Conservation (phyloP, 148 eudicot species). For the Dianthus caryophyllus region DNA sequence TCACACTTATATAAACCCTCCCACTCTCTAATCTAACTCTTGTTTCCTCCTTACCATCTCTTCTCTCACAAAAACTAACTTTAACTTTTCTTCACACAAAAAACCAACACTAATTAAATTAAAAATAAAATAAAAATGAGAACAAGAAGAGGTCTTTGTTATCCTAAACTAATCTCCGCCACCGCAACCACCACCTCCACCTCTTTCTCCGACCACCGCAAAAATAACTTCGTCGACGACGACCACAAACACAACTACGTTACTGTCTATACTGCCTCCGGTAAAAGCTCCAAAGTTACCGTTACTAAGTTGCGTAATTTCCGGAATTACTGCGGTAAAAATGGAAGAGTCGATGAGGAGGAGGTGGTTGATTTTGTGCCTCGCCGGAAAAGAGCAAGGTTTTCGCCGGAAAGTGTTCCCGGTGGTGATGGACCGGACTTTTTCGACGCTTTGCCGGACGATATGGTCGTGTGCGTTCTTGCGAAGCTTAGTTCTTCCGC, state of each 20-base stretch:
- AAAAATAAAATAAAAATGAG: slow-evolving; percentile 40
- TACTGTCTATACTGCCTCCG: too few relatives aligned
- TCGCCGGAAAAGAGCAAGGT: slow-evolving; percentile 1
- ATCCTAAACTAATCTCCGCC: slow-evolving; percentile 18
- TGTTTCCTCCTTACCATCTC: too few relatives aligned
- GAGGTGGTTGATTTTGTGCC: too few relatives aligned
- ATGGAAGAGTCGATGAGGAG: too few relatives aligned
- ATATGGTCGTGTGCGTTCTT: slow-evolving; percentile 43
- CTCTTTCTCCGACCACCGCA: neutral
- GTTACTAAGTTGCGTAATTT: neutral
- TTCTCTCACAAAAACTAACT: too few relatives aligned
- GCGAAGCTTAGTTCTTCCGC: slow-evolving; percentile 42
- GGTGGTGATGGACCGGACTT: too few relatives aligned
- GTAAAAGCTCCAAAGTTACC: neutral
- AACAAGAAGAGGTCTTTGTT: slow-evolving; percentile 50
- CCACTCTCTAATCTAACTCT: too few relatives aligned
- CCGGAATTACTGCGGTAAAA: neutral
- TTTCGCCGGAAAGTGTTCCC: neutral
- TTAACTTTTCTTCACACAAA: too few relatives aligned
- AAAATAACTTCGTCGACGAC: too few relatives aligned
- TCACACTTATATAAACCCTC: too few relatives aligned
- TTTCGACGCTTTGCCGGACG: slow-evolving; percentile 51
- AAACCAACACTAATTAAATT: too few relatives aligned
- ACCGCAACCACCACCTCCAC: neutral
- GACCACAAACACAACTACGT: too few relatives aligned